These are phyloP conservation scores for Aeschynomene evenia DNA, from an alignment of 306 rosid species.

Conservation along the genomic window DNA sequence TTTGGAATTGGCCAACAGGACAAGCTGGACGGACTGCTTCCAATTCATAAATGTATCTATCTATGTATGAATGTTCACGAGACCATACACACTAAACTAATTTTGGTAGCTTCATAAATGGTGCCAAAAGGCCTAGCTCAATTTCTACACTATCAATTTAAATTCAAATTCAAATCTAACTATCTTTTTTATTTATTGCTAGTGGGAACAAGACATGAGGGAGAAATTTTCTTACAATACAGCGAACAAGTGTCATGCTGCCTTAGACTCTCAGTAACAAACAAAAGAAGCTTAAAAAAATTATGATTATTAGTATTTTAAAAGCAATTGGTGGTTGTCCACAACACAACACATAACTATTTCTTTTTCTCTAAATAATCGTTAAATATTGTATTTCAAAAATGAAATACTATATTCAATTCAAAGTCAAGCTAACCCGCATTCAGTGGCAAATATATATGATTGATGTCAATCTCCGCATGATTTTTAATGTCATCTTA, in stretches of 20 bases:
- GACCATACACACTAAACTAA: background rate
- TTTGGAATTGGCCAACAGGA: constrained; percentile 21
- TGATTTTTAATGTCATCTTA: background rate
- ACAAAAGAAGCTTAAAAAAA: too few relatives aligned
- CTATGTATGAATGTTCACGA: too few relatives aligned
- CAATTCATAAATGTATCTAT: constrained; percentile 20
- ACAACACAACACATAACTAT: constrained; percentile 3
- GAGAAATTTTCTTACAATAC: background rate
- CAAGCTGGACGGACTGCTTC: constrained; percentile 13
- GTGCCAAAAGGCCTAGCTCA: background rate
- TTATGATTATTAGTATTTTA: background rate
- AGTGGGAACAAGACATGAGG: background rate
- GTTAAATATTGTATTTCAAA: too few relatives aligned
- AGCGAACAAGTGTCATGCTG: background rate
- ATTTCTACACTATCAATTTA: too few relatives aligned
- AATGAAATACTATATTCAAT: too few relatives aligned
- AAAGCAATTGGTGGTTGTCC: constrained; percentile 19
- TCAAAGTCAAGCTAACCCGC: constrained; percentile 29
- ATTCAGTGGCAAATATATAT: constrained; percentile 13
- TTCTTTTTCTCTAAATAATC: too few relatives aligned
- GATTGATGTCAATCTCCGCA: background rate
- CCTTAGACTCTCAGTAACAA: background rate
- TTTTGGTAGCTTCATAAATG: constrained; percentile 26
- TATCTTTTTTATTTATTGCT: background rate
- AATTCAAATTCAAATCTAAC: background rate